phyloP scores from a whole-genome alignment of 106 monocot species.

The Narthecium ossifragum region DNA sequence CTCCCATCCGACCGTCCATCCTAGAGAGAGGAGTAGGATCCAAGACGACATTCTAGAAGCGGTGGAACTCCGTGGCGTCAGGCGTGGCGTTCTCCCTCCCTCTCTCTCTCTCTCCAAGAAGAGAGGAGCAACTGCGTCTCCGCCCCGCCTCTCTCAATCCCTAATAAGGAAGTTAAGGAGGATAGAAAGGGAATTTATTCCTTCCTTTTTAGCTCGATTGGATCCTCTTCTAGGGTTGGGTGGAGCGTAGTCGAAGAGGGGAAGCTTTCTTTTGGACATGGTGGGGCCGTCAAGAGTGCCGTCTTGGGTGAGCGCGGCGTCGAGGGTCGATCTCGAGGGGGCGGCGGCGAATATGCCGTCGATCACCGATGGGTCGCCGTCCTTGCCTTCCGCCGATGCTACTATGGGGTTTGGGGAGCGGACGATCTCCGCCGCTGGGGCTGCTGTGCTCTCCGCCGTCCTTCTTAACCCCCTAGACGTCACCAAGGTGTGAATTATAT shows the following conservation, averaged over 20 bases:
- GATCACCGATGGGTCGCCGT: background rate
- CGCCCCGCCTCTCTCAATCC: too few relatives aligned
- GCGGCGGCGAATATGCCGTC: constrained; percentile 14
- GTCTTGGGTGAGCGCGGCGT: constrained; percentile 42
- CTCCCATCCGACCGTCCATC: too few relatives aligned
- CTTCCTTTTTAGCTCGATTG: background rate
- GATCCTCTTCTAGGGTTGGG: background rate
- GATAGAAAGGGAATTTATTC: too few relatives aligned
- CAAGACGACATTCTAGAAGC: too few relatives aligned
- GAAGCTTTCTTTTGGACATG: too few relatives aligned
- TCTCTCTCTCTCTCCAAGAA: too few relatives aligned
- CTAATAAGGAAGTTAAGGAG: too few relatives aligned
- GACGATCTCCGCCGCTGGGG: constrained; percentile 77
- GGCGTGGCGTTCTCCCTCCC: too few relatives aligned
- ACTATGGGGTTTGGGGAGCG: constrained; percentile 62
- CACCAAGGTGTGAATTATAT: constrained; percentile 48
- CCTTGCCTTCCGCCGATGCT: constrained; percentile 19
- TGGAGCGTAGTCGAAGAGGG: background rate
- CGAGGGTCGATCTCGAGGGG: constrained; percentile 50
- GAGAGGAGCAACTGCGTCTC: too few relatives aligned
- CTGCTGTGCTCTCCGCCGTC: constrained; percentile 81
- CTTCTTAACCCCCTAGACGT: constrained; percentile 95
- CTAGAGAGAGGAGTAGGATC: too few relatives aligned
- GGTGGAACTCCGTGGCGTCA: too few relatives aligned
- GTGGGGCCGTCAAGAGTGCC: constrained; percentile 17